Conservation (phyloP, 257 asterid species). For the Phtheirospermum japonicum region DNA sequence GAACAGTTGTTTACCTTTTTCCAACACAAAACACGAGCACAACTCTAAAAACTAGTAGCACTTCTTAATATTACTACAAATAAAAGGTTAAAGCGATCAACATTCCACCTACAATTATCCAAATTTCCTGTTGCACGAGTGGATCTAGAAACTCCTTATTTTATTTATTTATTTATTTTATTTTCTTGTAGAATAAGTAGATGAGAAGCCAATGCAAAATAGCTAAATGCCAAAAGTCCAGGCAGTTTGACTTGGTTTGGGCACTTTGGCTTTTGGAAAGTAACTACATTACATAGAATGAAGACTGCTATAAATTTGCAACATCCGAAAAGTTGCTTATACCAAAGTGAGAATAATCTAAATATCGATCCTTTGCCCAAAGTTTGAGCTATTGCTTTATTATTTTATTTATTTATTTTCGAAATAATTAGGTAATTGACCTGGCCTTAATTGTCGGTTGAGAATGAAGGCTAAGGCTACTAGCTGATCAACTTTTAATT, state of each 20-base stretch:
- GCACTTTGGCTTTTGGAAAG: slow-evolving; percentile 58
- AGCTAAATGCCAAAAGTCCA: slow-evolving; percentile 16
- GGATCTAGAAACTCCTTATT: too few relatives aligned
- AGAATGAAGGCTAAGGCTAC: neutral
- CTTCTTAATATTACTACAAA: too few relatives aligned
- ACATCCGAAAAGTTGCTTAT: slow-evolving; percentile 29
- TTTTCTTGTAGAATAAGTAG: slow-evolving; percentile 25
- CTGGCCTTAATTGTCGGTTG: slow-evolving; percentile 27
- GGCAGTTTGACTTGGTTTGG: slow-evolving; percentile 46
- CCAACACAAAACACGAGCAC: too few relatives aligned
- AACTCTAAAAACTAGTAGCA: too few relatives aligned
- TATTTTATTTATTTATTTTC: neutral
- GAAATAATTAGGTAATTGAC: neutral
- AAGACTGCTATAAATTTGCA: slow-evolving; percentile 23
- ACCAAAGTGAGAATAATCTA: slow-evolving; percentile 17
- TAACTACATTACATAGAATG: slow-evolving; percentile 24
- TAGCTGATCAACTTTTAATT: too few relatives aligned
- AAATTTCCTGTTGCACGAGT: too few relatives aligned
- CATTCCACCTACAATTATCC: too few relatives aligned
- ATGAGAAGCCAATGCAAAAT: slow-evolving; percentile 30
- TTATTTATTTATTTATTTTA: too few relatives aligned
- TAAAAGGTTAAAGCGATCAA: too few relatives aligned
- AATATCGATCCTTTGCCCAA: slow-evolving; percentile 62
- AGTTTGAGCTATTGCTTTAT: slow-evolving; percentile 42
- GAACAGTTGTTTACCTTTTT: too few relatives aligned